Percentiles rank a stretch among this genome's conserved stretches.
These are phyloP conservation scores for Vitis rotundifolia DNA, from an alignment of 164 flowering plant genomes.

Conservation along the genomic window DNA sequence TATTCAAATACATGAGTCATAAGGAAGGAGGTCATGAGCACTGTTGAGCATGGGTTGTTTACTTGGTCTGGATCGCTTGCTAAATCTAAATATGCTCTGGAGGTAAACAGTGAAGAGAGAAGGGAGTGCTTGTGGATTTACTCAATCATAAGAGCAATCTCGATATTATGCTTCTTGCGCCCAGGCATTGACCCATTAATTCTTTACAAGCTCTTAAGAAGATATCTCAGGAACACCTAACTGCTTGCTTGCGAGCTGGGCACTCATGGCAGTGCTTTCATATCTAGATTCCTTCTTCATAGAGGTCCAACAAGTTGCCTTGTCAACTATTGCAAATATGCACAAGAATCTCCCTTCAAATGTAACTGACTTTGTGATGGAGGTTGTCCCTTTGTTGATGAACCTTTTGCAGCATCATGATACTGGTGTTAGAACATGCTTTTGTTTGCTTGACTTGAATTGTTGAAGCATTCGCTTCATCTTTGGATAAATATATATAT, in stretches of 20 bases:
- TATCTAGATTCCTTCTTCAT: slow-evolving; percentile 98
- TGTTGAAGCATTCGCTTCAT: slow-evolving; percentile 93
- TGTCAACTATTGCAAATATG: slow-evolving; percentile 98
- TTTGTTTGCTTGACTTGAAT: slow-evolving; percentile 95
- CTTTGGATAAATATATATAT: slow-evolving; percentile 79
- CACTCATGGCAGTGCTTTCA: slow-evolving; percentile 97
- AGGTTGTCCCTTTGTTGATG: slow-evolving; percentile 92
- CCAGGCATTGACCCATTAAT: slow-evolving; percentile 85
- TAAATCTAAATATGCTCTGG: slow-evolving; percentile 14
- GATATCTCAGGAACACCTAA: slow-evolving; percentile 98
- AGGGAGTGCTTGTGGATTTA: slow-evolving; percentile 90
- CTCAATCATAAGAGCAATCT: slow-evolving; percentile 92
- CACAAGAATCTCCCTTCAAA: slow-evolving; percentile 98
- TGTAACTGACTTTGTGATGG: slow-evolving; percentile 99
- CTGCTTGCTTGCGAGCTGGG: slow-evolving; percentile 96
- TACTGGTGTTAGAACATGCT: slow-evolving; percentile 94
- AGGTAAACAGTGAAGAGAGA: slow-evolving; percentile 97
- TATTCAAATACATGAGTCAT: too few relatives aligned
- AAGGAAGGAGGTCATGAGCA: too few relatives aligned
- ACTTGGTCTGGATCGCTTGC: too few relatives aligned
- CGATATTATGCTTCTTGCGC: slow-evolving; percentile 93
- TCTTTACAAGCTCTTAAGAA: slow-evolving; percentile 97
- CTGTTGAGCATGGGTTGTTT: too few relatives aligned
- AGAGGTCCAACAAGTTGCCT: slow-evolving; percentile 94
- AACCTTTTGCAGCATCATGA: slow-evolving; percentile 97